Conservation (phyloP, 352 stramenopile species). For the Globisporangium megalacanthum region DNA sequence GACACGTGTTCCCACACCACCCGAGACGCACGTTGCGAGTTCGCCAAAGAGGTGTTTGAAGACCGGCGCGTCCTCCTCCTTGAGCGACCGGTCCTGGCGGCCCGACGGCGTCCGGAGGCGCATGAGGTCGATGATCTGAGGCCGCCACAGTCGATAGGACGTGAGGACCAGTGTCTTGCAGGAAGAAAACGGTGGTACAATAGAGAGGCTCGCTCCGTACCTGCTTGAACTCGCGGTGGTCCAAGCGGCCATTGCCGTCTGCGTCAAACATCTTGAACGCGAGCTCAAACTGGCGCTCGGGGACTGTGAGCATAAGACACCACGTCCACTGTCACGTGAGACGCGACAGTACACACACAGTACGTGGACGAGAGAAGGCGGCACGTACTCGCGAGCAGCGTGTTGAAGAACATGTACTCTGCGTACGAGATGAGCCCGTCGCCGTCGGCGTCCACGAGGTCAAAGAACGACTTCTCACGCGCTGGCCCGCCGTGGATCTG, state of each 20-base stretch:
- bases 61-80: conserved; percentile 69
- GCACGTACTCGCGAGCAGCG: conserved; percentile 71
- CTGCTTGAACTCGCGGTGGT: conserved; percentile 84
- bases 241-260: conserved; percentile 72
- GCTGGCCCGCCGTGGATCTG: conserved; percentile 55
- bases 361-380: neutral
- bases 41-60: conserved; percentile 87
- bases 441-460: conserved; percentile 79
- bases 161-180: neutral
- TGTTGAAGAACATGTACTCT: conserved; percentile 90
- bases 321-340: neutral
- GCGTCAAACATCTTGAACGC: conserved; percentile 90
- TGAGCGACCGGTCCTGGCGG: conserved; percentile 71
- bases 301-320: conserved; percentile 36
- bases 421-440: conserved; percentile 85
- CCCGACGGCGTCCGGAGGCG: conserved; percentile 69
- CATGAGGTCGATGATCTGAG: conserved; percentile 83
- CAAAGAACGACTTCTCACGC: conserved; percentile 72
- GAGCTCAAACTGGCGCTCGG: conserved; percentile 79
- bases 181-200: neutral
- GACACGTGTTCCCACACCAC: neutral
- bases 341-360: neutral
- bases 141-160: neutral
- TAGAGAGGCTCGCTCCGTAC: conserved; percentile 18
- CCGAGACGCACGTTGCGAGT: conserved; percentile 41